A percentile compares a stretch with the other conserved stretches of the same genome.
Evolutionary conservation across 768 basidiomycete genomes (phyloP).

Genomic region (Rhodotorula babjevae): DNA sequence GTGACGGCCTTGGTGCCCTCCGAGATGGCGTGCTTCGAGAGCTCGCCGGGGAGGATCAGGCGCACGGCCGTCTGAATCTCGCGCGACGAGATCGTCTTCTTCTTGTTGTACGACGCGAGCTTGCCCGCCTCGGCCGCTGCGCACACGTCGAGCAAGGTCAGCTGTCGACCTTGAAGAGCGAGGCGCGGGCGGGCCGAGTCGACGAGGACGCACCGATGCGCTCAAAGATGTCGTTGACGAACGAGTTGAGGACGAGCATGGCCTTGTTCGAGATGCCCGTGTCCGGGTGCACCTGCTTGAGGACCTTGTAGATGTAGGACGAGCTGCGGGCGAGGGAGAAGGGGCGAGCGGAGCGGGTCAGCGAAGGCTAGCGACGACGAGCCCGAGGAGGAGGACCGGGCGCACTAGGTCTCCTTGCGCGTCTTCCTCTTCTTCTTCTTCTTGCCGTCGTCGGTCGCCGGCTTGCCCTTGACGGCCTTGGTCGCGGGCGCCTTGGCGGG

Average conservation of each 20-base stretch:
- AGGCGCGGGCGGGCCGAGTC: too few species aligned
- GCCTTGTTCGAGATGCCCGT: conserved; percentile 92
- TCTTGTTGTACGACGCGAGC: conserved; percentile 95
- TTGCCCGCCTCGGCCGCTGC: conserved; percentile 57
- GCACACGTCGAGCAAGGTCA: background rate
- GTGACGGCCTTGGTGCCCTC: conserved; percentile 88
- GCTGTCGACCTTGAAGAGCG: background rate
- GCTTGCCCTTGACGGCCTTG: conserved; percentile 12
- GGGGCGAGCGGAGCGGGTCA: background rate
- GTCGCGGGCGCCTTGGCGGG: conserved; percentile 32
- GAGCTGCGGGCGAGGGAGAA: conserved; percentile 9
- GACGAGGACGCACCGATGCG: conserved; percentile 48
- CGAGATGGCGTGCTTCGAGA: conserved; percentile 84
- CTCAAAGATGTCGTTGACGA: conserved; percentile 49
- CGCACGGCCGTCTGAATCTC: conserved; percentile 97
- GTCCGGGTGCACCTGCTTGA: conserved; percentile 81
- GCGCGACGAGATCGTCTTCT: conserved; percentile 96
- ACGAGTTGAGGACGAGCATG: conserved; percentile 44
- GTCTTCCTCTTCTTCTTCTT: conserved; percentile 33
- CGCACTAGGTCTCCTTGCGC: conserved; percentile 64
- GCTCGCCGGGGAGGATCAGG: conserved; percentile 88
- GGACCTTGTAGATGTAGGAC: conserved; percentile 45
- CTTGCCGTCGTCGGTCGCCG: background rate
- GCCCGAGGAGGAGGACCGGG: background rate
- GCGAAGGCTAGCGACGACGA: conserved; percentile 42